phyloP scores from a whole-genome alignment of 2,329 filamentous ascomycete genomes.

The Venturia aucupariae region DNA sequence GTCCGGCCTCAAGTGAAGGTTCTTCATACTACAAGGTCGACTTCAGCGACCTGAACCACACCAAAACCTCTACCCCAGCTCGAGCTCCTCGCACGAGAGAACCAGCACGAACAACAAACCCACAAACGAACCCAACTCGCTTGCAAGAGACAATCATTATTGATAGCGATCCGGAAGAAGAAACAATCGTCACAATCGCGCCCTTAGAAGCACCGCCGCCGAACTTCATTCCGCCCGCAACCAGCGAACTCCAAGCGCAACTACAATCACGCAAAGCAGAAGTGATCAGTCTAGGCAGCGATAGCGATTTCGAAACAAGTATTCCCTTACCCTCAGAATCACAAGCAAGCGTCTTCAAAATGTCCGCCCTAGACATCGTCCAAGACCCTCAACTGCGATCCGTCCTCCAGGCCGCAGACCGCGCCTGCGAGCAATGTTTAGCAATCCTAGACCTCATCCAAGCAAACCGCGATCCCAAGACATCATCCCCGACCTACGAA shows the following conservation, averaged over 20 bases:
- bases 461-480: not conserved
- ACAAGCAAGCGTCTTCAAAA: constrained; percentile 6
- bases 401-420: constrained; percentile 11
- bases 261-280: not conserved
- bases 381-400: constrained; percentile 12
- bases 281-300: not conserved
- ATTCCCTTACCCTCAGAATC: not conserved
- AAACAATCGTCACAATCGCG: not conserved
- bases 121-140: not conserved
- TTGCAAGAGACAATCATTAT: not conserved
- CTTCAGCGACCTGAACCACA: not conserved
- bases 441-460: constrained; percentile 13
- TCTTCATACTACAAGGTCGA: not conserved
- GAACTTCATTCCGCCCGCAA: not conserved
- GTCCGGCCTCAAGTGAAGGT: not conserved
- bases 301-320: not conserved
- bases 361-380: constrained; percentile 14
- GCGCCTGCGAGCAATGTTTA: constrained; percentile 14
- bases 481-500: not conserved
- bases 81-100: too few relatives aligned
- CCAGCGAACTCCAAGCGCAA: not conserved
- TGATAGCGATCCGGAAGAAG: not conserved
- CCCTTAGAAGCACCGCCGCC: not conserved
- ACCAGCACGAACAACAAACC: not conserved
- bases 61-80: not conserved